These are phyloP conservation scores for Russula sp. DNA, from an alignment of 768 basidiomycete species.

Conservation along the genomic window DNA sequence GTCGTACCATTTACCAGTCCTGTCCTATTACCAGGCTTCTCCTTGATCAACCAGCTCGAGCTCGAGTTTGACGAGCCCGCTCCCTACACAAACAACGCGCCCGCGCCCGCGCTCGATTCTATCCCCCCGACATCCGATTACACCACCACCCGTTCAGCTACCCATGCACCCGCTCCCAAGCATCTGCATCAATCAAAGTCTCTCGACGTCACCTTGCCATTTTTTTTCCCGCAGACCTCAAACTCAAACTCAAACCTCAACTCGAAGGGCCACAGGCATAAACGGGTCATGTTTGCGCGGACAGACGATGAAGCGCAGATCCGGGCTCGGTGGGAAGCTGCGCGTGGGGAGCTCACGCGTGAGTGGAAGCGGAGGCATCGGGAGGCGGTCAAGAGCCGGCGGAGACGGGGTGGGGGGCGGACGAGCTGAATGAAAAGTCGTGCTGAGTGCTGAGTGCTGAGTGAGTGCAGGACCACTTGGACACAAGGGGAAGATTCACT, in stretches of 20 bases:
- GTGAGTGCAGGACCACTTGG: too few relatives aligned
- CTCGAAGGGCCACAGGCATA: constrained; percentile 23
- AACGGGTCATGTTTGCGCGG: constrained; percentile 40
- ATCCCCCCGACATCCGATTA: neutral
- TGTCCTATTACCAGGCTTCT: constrained; percentile 49
- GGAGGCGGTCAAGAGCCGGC: constrained; percentile 62
- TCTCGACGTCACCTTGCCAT: constrained; percentile 11
- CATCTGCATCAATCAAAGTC: neutral
- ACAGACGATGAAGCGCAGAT: constrained; percentile 55
- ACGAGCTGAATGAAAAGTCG: constrained; percentile 25
- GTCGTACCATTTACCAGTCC: neutral
- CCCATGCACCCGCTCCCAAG: neutral
- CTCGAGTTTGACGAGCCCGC: constrained; percentile 42
- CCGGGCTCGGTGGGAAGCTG: constrained; percentile 60
- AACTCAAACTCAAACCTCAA: neutral
- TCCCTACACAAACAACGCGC: neutral
- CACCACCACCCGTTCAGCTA: neutral
- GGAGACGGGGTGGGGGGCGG: constrained; percentile 45
- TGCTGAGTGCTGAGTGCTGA: too few relatives aligned
- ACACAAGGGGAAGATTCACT: too few relatives aligned
- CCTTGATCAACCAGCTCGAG: constrained; percentile 67
- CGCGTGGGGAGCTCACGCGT: constrained; percentile 56
- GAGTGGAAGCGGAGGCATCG: constrained; percentile 74
- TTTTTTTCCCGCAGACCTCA: constrained; percentile 14
- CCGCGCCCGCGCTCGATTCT: neutral